phyloP scores from a whole-genome alignment of 768 basidiomycete genomes.

The Suillus discolor region DNA sequence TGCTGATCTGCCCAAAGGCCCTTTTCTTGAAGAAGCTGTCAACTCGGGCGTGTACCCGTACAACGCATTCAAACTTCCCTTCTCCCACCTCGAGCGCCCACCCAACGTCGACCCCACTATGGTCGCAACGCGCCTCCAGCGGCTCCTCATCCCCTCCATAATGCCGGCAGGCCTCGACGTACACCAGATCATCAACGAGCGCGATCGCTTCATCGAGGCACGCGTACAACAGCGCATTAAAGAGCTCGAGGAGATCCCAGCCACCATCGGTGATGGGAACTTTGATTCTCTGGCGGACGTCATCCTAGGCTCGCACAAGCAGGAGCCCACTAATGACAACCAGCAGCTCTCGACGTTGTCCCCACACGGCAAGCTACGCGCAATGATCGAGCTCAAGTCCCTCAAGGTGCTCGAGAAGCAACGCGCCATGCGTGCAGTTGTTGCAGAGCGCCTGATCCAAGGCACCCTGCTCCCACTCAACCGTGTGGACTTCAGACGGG shows the following conservation, averaged over 20 bases:
- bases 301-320: slow-evolving; percentile 16
- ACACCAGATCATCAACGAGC: slow-evolving; percentile 86
- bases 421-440: slow-evolving; percentile 78
- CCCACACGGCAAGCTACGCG: slow-evolving; percentile 82
- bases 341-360: slow-evolving; percentile 28
- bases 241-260: slow-evolving; percentile 79
- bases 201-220: slow-evolving; percentile 88
- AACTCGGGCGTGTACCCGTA: slow-evolving; percentile 88
- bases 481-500: slow-evolving; percentile 87
- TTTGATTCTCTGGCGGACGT: slow-evolving; percentile 56
- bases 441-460: slow-evolving; percentile 86
- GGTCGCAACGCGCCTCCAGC: slow-evolving; percentile 74
- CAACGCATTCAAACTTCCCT: slow-evolving; percentile 86
- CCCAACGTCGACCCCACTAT: slow-evolving; percentile 59
- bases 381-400: slow-evolving; percentile 91
- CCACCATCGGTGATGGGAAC: slow-evolving; percentile 78
- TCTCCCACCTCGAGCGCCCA: slow-evolving; percentile 74
- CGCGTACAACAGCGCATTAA: slow-evolving; percentile 86
- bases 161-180: slow-evolving; percentile 94
- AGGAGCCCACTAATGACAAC: slow-evolving; percentile 27
- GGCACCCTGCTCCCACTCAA: slow-evolving; percentile 89
- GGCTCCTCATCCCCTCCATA: slow-evolving; percentile 83
- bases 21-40: slow-evolving; percentile 77
- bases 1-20: slow-evolving; percentile 68
- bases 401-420: slow-evolving; percentile 91